A percentile compares a stretch with the other conserved stretches of the same genome.
These are phyloP conservation scores for Macrophomina tecta DNA, from an alignment of 2,329 filamentous ascomycete species.

Conservation along the genomic window DNA sequence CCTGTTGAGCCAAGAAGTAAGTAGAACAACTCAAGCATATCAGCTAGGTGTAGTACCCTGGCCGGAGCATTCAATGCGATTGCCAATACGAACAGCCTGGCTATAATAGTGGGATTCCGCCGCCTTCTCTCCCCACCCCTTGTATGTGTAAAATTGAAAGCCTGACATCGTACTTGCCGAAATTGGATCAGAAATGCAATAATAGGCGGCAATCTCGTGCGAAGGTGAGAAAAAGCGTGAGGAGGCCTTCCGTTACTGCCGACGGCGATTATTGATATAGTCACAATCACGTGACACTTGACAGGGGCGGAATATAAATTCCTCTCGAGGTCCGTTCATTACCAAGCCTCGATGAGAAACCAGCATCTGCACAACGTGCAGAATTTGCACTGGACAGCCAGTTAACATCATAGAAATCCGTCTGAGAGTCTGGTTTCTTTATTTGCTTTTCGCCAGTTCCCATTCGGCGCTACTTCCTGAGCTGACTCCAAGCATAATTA, in stretches of 20 bases:
- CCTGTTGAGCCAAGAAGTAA: conserved; percentile 31
- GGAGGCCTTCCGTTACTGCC: background rate
- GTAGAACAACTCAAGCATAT: background rate
- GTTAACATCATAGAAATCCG: background rate
- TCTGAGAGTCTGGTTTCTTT: too few relatives aligned
- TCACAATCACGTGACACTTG: background rate
- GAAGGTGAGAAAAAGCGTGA: background rate
- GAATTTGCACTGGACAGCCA: background rate
- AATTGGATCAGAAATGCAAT: background rate
- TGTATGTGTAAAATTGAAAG: conserved; percentile 47
- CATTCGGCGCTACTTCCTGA: too few relatives aligned
- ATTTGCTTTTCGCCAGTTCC: too few relatives aligned
- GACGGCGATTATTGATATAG: background rate
- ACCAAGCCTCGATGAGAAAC: background rate
- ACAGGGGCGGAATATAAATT: conserved; percentile 20
- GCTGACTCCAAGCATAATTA: background rate
- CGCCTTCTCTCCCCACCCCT: conserved; percentile 46
- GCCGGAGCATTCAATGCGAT: conserved; percentile 44
- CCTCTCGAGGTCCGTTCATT: background rate
- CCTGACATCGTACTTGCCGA: conserved; percentile 30
- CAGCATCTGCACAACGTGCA: background rate
- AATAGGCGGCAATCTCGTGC: too few relatives aligned
- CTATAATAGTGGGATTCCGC: conserved; percentile 37
- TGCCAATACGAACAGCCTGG: conserved; percentile 45
- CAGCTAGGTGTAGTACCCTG: conserved; percentile 37